Percentiles rank a stretch among this genome's conserved stretches.
These are phyloP conservation scores for Eucalyptus albens DNA, from an alignment of 345 rosid genomes.

Conservation along the genomic window DNA sequence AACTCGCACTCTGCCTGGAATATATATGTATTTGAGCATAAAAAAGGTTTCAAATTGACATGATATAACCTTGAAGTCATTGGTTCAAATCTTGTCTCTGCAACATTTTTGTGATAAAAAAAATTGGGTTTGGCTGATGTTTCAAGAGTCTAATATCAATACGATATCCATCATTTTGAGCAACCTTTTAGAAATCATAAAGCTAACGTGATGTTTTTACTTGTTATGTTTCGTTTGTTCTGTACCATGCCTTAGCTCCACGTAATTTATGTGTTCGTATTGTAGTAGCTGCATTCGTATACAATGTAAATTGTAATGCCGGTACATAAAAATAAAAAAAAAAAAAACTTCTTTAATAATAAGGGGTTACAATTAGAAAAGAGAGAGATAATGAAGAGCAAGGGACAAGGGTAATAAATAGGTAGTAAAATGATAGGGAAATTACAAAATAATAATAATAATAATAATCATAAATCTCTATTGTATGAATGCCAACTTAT, in stretches of 20 bases:
- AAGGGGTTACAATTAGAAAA: background rate
- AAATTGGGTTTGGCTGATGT: background rate
- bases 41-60: background rate
- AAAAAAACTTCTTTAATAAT: background rate
- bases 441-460: too few relatives aligned
- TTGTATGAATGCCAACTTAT: too few relatives aligned
- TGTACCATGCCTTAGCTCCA: background rate
- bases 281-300: background rate
- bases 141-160: background rate
- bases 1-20: background rate
- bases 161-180: background rate
- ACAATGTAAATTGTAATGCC: background rate
- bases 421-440: background rate
- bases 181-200: background rate
- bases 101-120: background rate
- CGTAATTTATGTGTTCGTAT: background rate
- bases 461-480: too few relatives aligned
- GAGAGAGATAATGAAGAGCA: background rate
- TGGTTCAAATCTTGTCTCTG: fast-evolving
- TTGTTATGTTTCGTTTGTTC: background rate
- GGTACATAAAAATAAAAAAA: background rate
- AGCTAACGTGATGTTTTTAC: background rate
- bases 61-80: background rate
- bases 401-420: background rate
- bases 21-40: background rate